phyloP scores from a whole-genome alignment of 2,329 filamentous ascomycete genomes.

The Diplodia intermedia region DNA sequence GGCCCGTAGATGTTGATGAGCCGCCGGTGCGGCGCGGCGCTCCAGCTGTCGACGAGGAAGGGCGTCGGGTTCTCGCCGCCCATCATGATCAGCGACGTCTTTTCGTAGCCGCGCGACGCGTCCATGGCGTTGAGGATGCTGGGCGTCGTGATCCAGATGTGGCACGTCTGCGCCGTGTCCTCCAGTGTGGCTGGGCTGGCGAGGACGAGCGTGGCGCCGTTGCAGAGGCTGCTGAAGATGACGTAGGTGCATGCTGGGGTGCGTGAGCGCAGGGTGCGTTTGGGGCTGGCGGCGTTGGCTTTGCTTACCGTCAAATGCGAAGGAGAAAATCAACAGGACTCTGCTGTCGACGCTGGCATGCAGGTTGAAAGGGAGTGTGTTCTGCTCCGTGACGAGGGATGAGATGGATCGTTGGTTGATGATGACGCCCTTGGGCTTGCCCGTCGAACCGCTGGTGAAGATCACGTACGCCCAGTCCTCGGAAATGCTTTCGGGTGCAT shows the following conservation, averaged over 20 bases:
- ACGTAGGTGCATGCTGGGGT: constrained; percentile 56
- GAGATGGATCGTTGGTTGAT: constrained; percentile 35
- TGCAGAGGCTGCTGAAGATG: constrained; percentile 61
- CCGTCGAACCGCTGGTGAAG: constrained; percentile 52
- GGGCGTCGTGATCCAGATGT: background rate
- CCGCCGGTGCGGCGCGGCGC: background rate
- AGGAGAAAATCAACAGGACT: constrained; percentile 44
- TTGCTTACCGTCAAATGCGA: constrained; percentile 61
- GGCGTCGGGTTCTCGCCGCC: constrained; percentile 16
- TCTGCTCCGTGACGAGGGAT: background rate
- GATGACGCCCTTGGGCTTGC: constrained; percentile 36
- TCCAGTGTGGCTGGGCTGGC: constrained; percentile 3
- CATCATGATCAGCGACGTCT: background rate
- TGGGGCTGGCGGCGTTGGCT: no score
- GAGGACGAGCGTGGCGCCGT: constrained; percentile 21
- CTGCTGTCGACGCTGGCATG: background rate
- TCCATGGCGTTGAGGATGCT: constrained; percentile 29
- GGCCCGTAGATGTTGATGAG: constrained; percentile 33
- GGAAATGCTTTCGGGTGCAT: background rate
- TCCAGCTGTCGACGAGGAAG: constrained; percentile 17
- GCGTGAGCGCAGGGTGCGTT: no score
- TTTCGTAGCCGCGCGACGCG: constrained; percentile 3
- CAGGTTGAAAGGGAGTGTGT: constrained; percentile 17
- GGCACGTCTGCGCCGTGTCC: constrained; percentile 6
- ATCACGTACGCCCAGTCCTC: constrained; percentile 65